phyloP scores from a whole-genome alignment of 2,329 filamentous ascomycete species.

The Endocalyx cinctus region DNA sequence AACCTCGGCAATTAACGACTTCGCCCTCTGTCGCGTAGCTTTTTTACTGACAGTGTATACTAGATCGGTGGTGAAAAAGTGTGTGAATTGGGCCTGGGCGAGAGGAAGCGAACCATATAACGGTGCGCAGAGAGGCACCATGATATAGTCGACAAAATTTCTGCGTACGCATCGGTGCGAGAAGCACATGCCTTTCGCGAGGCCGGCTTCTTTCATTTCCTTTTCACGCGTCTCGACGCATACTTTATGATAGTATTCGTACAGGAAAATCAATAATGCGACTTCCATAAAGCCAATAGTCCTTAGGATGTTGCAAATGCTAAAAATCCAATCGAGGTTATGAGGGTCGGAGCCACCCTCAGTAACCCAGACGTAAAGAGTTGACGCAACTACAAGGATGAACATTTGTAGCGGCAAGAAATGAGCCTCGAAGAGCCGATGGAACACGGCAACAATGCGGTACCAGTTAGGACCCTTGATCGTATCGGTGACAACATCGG shows the following conservation, averaged over 20 bases:
- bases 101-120: slow-evolving; percentile 65
- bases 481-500: slow-evolving; percentile 48
- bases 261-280: slow-evolving; percentile 59
- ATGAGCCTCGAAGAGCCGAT: slow-evolving; percentile 70
- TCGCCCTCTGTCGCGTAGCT: slow-evolving; percentile 48
- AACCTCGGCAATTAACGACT: slow-evolving; percentile 37
- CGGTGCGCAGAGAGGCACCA: slow-evolving; percentile 64
- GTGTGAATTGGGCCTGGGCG: slow-evolving; percentile 62
- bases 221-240: slow-evolving; percentile 56
- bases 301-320: slow-evolving; percentile 55
- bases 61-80: slow-evolving; percentile 65
- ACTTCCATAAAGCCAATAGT: slow-evolving; percentile 59
- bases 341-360: slow-evolving; percentile 47
- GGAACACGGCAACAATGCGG: slow-evolving; percentile 54
- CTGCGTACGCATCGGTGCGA: slow-evolving; percentile 51
- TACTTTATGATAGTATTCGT: slow-evolving; percentile 62
- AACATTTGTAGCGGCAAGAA: slow-evolving; percentile 66
- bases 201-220: slow-evolving; percentile 62
- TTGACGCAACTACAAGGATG: slow-evolving; percentile 58
- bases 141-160: slow-evolving; percentile 58
- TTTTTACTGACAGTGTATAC: slow-evolving; percentile 72
- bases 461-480: slow-evolving; percentile 49
- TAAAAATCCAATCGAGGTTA: slow-evolving; percentile 55
- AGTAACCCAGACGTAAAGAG: slow-evolving; percentile 53
- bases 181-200: slow-evolving; percentile 63